Conservation (phyloP, 306 rosid species). For the Castanospermum australe region DNA sequence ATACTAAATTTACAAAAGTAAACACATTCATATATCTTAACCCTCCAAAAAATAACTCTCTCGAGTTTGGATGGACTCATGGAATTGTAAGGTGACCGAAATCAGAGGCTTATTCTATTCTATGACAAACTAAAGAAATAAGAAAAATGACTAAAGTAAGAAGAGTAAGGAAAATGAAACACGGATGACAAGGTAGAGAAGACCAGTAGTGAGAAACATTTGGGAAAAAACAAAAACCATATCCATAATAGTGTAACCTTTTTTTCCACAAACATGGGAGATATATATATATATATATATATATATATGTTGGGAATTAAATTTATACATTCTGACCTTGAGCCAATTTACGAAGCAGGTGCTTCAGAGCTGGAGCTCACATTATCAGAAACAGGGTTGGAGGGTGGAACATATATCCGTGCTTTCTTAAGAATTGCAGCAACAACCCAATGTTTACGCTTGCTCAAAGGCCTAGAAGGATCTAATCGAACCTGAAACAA, state of each 20-base stretch:
- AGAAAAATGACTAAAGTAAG: neutral
- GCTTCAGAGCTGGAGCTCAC: neutral
- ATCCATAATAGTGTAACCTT: neutral
- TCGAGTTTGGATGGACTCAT: neutral
- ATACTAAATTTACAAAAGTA: neutral
- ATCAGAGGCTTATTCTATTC: neutral
- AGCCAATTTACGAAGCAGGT: neutral
- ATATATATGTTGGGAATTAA: neutral
- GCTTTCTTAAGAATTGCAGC: conserved; percentile 72
- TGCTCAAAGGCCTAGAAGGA: conserved; percentile 70
- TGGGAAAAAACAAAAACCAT: neutral
- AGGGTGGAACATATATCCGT: conserved; percentile 52
- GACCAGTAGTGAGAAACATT: neutral
- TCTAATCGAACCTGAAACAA: conserved; percentile 54
- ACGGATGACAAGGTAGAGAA: neutral
- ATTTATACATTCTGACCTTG: neutral
- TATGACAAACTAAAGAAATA: neutral
- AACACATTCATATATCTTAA: neutral
- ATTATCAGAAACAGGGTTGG: neutral
- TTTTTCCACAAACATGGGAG: neutral
- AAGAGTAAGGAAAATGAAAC: neutral
- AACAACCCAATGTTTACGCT: conserved; percentile 61
- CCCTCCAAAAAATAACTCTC: neutral
- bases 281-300: neutral
- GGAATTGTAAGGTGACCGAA: neutral